Evolutionary conservation across 169 alveolate species (phyloP).

Genomic region (Plasmodium knowlesi): DNA sequence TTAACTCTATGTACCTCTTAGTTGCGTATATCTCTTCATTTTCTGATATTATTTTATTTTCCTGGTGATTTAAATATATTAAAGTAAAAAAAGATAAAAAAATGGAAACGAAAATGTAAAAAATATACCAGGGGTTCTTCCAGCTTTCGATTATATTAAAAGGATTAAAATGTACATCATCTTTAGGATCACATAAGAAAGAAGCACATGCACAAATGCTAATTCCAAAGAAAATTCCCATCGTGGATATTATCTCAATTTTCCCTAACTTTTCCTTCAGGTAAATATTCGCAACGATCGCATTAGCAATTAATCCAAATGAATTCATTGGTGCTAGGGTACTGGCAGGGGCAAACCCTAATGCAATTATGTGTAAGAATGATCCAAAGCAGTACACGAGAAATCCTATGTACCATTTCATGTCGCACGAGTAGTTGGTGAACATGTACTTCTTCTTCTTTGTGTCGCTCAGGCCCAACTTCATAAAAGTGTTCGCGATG

Average conservation of each 20-base stretch:
- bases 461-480: conserved; percentile 81
- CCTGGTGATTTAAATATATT: conserved; percentile 81
- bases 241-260: conserved; percentile 85
- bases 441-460: conserved; percentile 75
- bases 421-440: conserved; percentile 80
- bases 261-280: conserved; percentile 86
- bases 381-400: conserved; percentile 85
- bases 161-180: conserved; percentile 53
- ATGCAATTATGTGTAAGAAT: conserved; percentile 85
- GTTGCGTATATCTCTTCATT: conserved; percentile 78
- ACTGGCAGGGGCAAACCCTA: conserved; percentile 90
- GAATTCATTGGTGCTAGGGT: conserved; percentile 89
- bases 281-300: conserved; percentile 86
- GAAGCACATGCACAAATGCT: conserved; percentile 88
- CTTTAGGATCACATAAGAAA: conserved; percentile 75
- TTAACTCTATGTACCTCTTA: conserved; percentile 77
- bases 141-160: conserved; percentile 82
- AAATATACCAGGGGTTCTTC: conserved; percentile 88
- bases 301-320: conserved; percentile 87
- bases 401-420: conserved; percentile 85
- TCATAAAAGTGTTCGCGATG: conserved; percentile 87
- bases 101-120: conserved; percentile 80
- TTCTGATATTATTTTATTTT: conserved; percentile 77
- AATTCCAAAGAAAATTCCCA: conserved; percentile 86
- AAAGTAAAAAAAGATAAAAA: conserved; percentile 83